phyloP scores from a whole-genome alignment of 2,329 filamentous ascomycete species.

The Xylariaceae sp. region DNA sequence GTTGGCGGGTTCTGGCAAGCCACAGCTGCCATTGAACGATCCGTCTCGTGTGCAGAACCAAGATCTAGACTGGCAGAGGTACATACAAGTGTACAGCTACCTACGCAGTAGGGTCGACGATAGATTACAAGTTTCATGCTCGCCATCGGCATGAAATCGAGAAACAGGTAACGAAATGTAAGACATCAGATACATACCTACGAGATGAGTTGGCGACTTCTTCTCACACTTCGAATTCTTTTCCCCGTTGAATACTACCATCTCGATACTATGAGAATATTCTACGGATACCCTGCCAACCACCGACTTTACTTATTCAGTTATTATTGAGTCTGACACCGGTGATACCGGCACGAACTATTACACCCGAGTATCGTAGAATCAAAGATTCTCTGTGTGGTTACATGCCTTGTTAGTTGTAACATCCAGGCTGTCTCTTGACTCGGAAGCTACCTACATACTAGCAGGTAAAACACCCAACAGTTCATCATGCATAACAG shows the following conservation, averaged over 20 bases:
- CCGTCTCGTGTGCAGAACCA: not conserved
- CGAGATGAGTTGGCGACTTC: not conserved
- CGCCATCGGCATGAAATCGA: not conserved
- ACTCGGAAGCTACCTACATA: not conserved
- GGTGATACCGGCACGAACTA: too few relatives aligned
- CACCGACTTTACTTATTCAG: too few relatives aligned
- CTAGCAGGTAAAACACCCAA: not conserved
- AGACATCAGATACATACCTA: not conserved
- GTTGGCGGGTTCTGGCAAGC: slow-evolving; percentile 1
- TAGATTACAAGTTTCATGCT: not conserved
- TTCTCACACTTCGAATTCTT: too few relatives aligned
- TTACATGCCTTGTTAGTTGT: too few relatives aligned
- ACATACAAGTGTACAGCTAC: not conserved
- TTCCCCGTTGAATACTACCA: too few relatives aligned
- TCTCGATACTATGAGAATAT: too few relatives aligned
- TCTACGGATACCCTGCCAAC: too few relatives aligned
- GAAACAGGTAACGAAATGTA: not conserved
- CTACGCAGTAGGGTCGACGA: not conserved
- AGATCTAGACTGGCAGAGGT: not conserved
- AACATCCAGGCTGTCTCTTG: not conserved
- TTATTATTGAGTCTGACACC: too few relatives aligned
- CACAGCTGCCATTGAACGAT: not conserved
- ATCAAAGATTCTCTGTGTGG: not conserved
- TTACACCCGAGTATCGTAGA: not conserved
- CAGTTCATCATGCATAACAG: not conserved